Base-by-base conservation (phyloP, 2,329 filamentous ascomycete genomes). In the Dissoconium aciculare region DNA sequence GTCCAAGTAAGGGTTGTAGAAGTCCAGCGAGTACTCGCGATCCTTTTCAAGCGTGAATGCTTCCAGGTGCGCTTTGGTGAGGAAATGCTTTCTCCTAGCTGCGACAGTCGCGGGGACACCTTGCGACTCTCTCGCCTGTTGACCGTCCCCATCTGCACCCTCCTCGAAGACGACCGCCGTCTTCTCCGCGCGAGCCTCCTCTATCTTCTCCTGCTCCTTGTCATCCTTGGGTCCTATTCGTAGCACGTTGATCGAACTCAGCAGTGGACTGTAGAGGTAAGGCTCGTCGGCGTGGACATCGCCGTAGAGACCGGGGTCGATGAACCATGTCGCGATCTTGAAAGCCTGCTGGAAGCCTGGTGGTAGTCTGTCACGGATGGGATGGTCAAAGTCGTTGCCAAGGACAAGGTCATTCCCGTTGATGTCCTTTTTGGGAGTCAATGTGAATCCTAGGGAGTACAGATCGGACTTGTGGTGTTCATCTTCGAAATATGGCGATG, bases 321-420 rank as follows among this genome's bases (percentile, higher is more conserved):
- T 78, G 61, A 75, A 80, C 78, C 81, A 91, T 45, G 80, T 81
- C 15, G 92, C 81, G 26, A 93, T 76, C 31, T 73, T 75, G 56
- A 94, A 73, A 0, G 84, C 85, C 6, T 81, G 77, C 50, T 72
- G 73, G 56, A 93, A 92, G 0, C 87, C 84, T 0, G 82, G 81
- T 0, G 89, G 87, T 2, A 98, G 63, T 11, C 75, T 71, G 51
- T 93, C 78, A 16, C 83, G 71, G 44, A 98, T 89, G 0, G 89
- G 82, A 30, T 79, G 71, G 49, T 93, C 85, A 52, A 95, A 94
- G 62, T 94, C 84, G 54, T 95, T 95, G 25, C 87, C 89, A 46
- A 93, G 93, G 32, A 94, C 74, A 3, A 98, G 64, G 39, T 91
- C 74, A 15, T 69, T 56, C 26, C 72, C 83, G 3, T 65, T 63